phyloP scores from a whole-genome alignment of 2,329 filamentous ascomycete species.

The Pezicula neosporulosa region DNA sequence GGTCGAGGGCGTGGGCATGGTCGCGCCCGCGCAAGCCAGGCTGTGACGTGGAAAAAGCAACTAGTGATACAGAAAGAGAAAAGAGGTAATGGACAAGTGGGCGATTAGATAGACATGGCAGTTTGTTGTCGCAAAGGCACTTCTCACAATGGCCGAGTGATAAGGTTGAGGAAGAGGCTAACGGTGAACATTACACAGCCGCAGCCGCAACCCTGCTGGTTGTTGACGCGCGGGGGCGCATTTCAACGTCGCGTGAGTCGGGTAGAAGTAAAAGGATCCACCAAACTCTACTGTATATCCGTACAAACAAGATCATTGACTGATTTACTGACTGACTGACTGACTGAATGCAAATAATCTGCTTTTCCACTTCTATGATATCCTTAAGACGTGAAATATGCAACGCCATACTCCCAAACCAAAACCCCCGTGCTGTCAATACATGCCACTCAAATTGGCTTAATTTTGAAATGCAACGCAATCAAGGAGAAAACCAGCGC shows the following conservation, averaged over 20 bases:
- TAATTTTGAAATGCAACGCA: constrained; percentile 95
- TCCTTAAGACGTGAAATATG: constrained; percentile 15
- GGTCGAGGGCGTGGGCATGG: constrained; percentile 31
- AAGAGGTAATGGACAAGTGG: constrained; percentile 9
- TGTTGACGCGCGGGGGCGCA: too few species aligned
- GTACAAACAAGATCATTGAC: too few species aligned
- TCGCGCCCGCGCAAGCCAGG: constrained; percentile 27
- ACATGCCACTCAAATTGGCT: constrained; percentile 56
- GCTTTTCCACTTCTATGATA: constrained; percentile 24
- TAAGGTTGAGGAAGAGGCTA: not conserved
- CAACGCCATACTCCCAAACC: constrained; percentile 24
- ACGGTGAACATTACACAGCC: not conserved
- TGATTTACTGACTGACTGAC: too few species aligned
- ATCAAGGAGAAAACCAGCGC: constrained; percentile 96
- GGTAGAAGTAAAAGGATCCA: too few species aligned
- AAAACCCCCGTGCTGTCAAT: constrained; percentile 1
- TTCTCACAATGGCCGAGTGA: not conserved
- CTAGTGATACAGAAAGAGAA: constrained; percentile 28
- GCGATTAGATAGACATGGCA: constrained; percentile 22
- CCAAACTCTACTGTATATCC: too few species aligned
- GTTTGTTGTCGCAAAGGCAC: constrained; percentile 7
- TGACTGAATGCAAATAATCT: not conserved
- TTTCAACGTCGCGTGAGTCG: too few species aligned
- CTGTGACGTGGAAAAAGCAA: constrained; percentile 14
- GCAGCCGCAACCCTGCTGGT: not conserved